A percentile compares a stretch with the other conserved stretches of the same genome.
Evolutionary conservation across 192 early-diverging fungal genomes (phyloP).

Genomic region (Radiomyces spectabilis): DNA sequence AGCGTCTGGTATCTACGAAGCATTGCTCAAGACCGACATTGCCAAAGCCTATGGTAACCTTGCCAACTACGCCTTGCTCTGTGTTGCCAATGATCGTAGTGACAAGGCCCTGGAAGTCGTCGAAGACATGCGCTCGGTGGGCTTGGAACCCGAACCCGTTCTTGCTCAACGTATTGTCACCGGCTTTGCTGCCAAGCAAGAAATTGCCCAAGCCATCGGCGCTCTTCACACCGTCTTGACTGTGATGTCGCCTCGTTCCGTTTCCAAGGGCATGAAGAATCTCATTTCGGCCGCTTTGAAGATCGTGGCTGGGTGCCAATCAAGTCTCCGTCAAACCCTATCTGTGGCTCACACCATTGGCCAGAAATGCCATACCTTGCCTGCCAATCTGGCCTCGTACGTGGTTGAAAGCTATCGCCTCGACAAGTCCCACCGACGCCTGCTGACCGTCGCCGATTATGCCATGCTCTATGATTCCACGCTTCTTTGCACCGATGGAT

Average conservation of each 20-base stretch:
- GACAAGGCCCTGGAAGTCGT: constrained; percentile 10
- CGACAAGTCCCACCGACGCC: no score
- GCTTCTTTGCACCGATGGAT: no score
- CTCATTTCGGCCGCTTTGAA: no score
- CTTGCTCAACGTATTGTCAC: constrained; percentile 14
- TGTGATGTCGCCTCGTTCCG: constrained; percentile 2
- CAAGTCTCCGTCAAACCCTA: no score
- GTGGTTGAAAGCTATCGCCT: no score
- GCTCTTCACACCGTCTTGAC: constrained; percentile 5
- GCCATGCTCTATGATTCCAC: no score
- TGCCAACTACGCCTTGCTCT: constrained; percentile 23
- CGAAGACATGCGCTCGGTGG: constrained; percentile 9
- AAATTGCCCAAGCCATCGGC: constrained; percentile 4
- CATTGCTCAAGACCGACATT: constrained; percentile 20
- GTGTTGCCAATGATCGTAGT: constrained; percentile 5
- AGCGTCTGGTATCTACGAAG: constrained; percentile 13
- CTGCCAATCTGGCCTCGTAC: no score
- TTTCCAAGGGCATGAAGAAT: constrained; percentile 22
- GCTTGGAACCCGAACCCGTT: constrained; percentile 19
- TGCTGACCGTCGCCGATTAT: no score
- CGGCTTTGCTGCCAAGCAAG: not conserved
- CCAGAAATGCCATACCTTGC: no score
- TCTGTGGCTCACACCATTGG: no score
- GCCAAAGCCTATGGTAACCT: constrained; percentile 26
- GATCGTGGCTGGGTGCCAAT: no score